Base-by-base conservation (phyloP, 2,329 filamentous ascomycete genomes). In the Stachybotrys elegans region DNA sequence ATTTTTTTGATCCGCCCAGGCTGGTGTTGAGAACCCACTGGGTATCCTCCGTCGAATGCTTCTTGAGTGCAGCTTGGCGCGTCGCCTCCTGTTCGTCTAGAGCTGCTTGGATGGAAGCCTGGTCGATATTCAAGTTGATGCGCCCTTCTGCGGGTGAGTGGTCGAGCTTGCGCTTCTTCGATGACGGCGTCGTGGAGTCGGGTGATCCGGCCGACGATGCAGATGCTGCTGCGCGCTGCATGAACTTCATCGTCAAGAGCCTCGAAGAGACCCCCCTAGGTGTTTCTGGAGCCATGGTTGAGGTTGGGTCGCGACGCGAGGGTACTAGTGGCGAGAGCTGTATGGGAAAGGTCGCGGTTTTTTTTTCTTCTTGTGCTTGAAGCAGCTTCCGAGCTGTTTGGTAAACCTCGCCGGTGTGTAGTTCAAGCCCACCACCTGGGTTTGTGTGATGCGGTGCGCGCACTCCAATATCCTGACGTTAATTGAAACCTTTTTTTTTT, bases 241-340 rank as follows among this genome's bases (percentile, higher is more conserved):
- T 96, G 62, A 96, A 96, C 72, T 95, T 95, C 90, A 95, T 96
- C 29, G 87, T 91, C 59, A 94, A 75, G 39, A 96, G 83, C 53
- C 90, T 83, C 47, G 86, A 91, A 50, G 91, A 95, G 82, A 94
- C 90, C 37, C 75, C 76, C 65, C 78, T 78, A 38, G 79, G 72
- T 48, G 72, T 81, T 59, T 73, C 68, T 48, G 75, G 67, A 54
- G 75, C 65, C 63, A 76, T 74, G 39, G 8, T 52, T 38, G 42
- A 9, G 12, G 27, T 9, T 11, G 19, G 38, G 16, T 9, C 13
- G 44, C 46, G 44, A 48, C 47, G 14, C 19, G 14, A 34, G 19
- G 31, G 14, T 34, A 16, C 31, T 29, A 16, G 31, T 34, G 19
- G 8, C n/a, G 31, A 34, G 31, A 17, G 4, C n/a, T n/a, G n/a